A percentile compares a stretch with the other conserved stretches of the same genome.
These are phyloP conservation scores for Rhododendron henanense DNA, from an alignment of 148 eudicot species.

Conservation along the genomic window DNA sequence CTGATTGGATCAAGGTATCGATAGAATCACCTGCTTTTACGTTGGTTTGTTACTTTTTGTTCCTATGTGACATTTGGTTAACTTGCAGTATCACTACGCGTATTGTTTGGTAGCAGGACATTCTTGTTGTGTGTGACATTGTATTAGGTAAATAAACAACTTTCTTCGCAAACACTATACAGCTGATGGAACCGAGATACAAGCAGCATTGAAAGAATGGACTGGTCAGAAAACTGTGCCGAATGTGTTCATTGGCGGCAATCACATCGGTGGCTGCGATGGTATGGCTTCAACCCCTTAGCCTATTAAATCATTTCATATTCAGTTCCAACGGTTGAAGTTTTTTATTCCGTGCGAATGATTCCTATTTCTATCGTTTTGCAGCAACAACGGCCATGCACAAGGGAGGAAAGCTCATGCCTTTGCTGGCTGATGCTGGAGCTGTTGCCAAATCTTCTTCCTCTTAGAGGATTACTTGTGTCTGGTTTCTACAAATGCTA, in stretches of 20 bases:
- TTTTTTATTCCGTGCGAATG: not conserved
- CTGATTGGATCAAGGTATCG: not conserved
- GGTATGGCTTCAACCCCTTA: slow-evolving; percentile 31
- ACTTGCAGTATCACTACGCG: not conserved
- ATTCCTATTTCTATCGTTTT: not conserved
- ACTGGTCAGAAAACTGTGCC: slow-evolving; percentile 78
- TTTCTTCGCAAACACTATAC: not conserved
- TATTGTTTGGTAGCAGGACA: not conserved
- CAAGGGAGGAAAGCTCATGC: slow-evolving; percentile 9
- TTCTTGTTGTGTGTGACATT: not conserved
- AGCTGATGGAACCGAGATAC: slow-evolving; percentile 77
- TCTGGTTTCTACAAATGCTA: not conserved
- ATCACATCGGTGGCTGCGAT: slow-evolving; percentile 90
- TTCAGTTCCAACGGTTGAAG: too few species aligned
- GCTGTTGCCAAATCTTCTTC: slow-evolving; percentile 1
- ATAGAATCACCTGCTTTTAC: not conserved
- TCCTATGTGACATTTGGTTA: not conserved
- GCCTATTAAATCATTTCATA: not conserved
- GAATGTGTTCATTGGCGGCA: slow-evolving; percentile 76
- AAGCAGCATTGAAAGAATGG: slow-evolving; percentile 57
- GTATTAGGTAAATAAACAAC: not conserved
- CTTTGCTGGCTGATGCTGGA: slow-evolving; percentile 4
- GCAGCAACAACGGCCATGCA: slow-evolving; percentile 9
- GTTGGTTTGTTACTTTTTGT: not conserved
- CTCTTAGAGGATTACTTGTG: not conserved